Conservation (phyloP, 2,329 filamentous ascomycete species). For the Sclerotinia subarctica region DNA sequence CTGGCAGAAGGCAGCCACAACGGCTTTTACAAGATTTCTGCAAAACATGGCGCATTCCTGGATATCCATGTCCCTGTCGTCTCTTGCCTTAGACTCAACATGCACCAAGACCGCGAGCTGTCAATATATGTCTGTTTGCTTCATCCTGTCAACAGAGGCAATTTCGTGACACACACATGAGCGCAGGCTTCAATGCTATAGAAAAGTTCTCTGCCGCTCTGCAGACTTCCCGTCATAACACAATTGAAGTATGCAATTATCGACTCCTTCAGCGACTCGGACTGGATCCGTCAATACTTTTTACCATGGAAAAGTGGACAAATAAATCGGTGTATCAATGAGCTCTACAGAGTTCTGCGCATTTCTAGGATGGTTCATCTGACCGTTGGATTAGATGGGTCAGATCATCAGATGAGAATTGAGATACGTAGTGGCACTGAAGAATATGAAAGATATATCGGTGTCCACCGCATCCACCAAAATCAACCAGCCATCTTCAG, state of each 20-base stretch:
- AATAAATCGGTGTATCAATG: background rate
- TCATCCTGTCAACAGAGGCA: background rate
- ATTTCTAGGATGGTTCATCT: background rate
- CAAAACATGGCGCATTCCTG: background rate
- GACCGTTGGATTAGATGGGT: background rate
- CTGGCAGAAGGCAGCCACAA: background rate
- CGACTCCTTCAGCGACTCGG: background rate
- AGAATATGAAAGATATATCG: background rate
- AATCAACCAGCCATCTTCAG: background rate
- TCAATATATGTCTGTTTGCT: constrained; percentile 4
- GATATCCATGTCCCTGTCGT: background rate
- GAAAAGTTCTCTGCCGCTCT: background rate
- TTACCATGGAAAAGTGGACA: background rate
- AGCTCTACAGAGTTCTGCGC: background rate
- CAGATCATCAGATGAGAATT: background rate
- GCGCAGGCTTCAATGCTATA: background rate
- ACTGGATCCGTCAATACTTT: background rate
- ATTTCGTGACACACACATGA: background rate
- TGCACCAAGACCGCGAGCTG: background rate
- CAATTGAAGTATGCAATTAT: background rate
- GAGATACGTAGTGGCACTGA: background rate
- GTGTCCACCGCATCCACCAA: background rate
- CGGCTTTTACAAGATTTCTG: background rate
- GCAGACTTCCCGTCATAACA: background rate
- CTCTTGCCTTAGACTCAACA: background rate